Percentiles rank a stretch among this genome's conserved stretches.
phyloP scores from a whole-genome alignment of 345 rosid species.

The Euphorbia peplus region DNA sequence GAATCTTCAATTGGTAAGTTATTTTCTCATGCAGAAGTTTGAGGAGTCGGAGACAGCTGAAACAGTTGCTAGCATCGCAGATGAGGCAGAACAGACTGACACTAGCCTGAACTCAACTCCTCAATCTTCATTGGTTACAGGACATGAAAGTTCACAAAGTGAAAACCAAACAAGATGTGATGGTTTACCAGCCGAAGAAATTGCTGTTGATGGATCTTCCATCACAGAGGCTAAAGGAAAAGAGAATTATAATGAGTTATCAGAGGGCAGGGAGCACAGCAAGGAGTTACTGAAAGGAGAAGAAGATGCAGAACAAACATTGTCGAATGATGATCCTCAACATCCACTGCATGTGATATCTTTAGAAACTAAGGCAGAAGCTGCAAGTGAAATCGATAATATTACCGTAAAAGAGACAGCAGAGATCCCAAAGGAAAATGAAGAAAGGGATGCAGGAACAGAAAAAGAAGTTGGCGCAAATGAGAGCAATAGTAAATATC shows the following conservation, averaged over 20 bases:
- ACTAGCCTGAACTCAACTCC: neutral
- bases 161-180: neutral
- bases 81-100: constrained; percentile 2
- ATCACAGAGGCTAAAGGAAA: neutral
- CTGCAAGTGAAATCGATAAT: neutral
- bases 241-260: neutral
- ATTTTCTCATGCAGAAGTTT: constrained; percentile 1
- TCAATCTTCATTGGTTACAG: neutral
- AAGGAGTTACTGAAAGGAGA: neutral
- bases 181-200: neutral
- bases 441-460: neutral
- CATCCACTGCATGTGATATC: neutral
- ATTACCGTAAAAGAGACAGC: neutral
- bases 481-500: constrained; percentile 6
- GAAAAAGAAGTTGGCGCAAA: constrained; percentile 8
- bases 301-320: neutral
- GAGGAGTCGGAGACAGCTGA: neutral
- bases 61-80: neutral
- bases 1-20: neutral
- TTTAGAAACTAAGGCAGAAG: neutral
- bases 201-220: constrained; percentile 5
- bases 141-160: neutral
- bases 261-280: neutral
- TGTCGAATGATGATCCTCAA: constrained; percentile 2
- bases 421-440: neutral